These are phyloP conservation scores for Apophysomyces sp. DNA, from an alignment of 371 early-diverging fungal genomes.

Conservation along the genomic window DNA sequence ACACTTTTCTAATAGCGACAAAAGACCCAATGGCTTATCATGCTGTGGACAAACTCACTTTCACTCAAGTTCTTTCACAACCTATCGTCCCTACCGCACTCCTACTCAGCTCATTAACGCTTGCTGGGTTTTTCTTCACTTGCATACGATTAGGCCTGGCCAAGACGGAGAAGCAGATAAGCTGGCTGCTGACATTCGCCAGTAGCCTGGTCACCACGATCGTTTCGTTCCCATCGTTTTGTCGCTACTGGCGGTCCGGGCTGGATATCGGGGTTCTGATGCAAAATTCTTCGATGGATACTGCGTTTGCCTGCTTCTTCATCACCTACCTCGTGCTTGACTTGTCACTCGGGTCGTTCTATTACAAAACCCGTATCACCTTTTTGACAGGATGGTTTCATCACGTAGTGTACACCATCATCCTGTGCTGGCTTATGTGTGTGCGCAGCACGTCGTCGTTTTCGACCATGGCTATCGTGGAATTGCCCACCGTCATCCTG, in stretches of 20 bases:
- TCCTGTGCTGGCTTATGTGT: constrained; percentile 18
- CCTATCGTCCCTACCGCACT: constrained; percentile 20
- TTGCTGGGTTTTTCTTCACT: constrained; percentile 24
- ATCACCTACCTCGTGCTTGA: constrained; percentile 41
- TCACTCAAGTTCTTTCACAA: constrained; percentile 18
- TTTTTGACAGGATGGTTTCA: constrained; percentile 51
- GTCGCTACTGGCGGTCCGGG: constrained; percentile 26
- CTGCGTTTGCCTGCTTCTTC: constrained; percentile 26
- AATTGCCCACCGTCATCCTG: constrained; percentile 32
- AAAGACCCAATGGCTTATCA: not conserved
- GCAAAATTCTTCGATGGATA: constrained; percentile 1
- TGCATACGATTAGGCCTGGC: constrained; percentile 18
- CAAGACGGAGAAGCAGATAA: constrained; percentile 33
- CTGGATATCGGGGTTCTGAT: constrained; percentile 24
- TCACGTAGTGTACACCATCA: constrained; percentile 38
- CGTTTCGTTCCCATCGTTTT: constrained; percentile 29
- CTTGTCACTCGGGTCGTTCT: constrained; percentile 35
- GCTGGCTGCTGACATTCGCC: constrained; percentile 39
- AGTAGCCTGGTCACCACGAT: constrained; percentile 36
- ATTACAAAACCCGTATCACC: constrained; percentile 40
- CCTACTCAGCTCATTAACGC: constrained; percentile 7
- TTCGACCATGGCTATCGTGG: constrained; percentile 23
- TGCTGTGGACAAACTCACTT: constrained; percentile 14
- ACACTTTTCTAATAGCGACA: not conserved
- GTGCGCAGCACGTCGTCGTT: constrained; percentile 22